These are phyloP conservation scores for Venturiaceae sp. DNA, from an alignment of 2,329 filamentous ascomycete species.

Conservation along the genomic window DNA sequence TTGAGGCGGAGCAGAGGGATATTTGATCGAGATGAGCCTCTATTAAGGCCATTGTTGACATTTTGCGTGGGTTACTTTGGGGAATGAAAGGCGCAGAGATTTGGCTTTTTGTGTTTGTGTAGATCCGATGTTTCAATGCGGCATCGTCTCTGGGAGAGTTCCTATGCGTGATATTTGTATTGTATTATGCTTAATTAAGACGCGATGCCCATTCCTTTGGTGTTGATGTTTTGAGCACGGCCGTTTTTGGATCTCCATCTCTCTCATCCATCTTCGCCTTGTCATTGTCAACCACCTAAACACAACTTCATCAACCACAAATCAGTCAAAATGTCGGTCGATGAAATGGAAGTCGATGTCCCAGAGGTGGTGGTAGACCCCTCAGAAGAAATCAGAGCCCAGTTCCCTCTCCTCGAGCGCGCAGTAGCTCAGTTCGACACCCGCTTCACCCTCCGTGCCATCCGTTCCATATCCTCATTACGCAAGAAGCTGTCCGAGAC, in stretches of 20 bases:
- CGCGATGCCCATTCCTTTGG: background rate
- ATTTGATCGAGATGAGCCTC: slow-evolving; percentile 41
- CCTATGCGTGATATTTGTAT: no score
- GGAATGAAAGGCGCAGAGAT: background rate
- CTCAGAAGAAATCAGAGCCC: slow-evolving; percentile 77
- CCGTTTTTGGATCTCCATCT: background rate
- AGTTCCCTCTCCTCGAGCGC: slow-evolving; percentile 83
- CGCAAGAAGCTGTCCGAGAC: slow-evolving; percentile 82
- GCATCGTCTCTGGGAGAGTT: no score
- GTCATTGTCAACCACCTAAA: background rate
- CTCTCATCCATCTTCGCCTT: background rate
- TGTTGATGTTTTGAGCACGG: background rate
- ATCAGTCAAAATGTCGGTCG: slow-evolving; percentile 5
- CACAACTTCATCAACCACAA: background rate
- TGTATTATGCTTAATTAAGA: no score
- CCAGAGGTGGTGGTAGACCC: background rate
- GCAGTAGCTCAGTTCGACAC: slow-evolving; percentile 90
- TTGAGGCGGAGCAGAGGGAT: slow-evolving; percentile 36
- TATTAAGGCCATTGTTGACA: slow-evolving; percentile 28
- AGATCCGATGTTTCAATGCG: no score
- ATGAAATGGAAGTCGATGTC: slow-evolving; percentile 8
- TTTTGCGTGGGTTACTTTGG: slow-evolving; percentile 11
- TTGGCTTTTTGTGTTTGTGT: background rate
- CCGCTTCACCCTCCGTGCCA: slow-evolving; percentile 85
- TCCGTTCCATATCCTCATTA: slow-evolving; percentile 90